Conservation (phyloP, 2,329 filamentous ascomycete genomes). For the Fonsecaea multimorphosa region DNA sequence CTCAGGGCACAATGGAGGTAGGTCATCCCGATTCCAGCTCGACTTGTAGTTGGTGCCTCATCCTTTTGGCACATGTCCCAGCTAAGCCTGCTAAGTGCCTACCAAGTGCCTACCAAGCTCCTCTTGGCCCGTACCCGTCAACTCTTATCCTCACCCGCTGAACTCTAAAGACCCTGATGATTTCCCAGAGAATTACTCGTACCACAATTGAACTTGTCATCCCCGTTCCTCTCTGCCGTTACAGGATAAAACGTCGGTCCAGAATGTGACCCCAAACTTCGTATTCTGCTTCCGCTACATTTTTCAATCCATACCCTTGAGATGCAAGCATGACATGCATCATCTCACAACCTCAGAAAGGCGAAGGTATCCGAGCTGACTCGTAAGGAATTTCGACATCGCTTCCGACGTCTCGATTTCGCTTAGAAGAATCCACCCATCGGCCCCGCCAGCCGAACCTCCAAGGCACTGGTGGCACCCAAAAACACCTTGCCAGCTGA, state of each 20-base stretch:
- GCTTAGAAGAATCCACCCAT: not conserved
- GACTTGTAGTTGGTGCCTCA: not conserved
- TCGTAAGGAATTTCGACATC: not conserved
- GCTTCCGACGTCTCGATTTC: conserved; percentile 9
- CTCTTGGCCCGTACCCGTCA: too few relatives aligned
- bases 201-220: not conserved
- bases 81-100: too few relatives aligned
- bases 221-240: not conserved
- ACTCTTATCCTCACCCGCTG: too few relatives aligned
- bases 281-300: not conserved
- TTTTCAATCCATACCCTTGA: not conserved
- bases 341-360: not conserved
- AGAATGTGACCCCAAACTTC: not conserved
- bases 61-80: not conserved
- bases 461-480: not conserved
- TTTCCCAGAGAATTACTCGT: not conserved
- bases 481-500: not conserved
- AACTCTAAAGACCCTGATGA: not conserved
- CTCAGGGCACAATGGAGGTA: too few relatives aligned
- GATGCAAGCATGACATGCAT: not conserved
- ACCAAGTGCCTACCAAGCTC: too few relatives aligned
- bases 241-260: not conserved
- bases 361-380: not conserved
- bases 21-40: too few relatives aligned
- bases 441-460: not conserved